Conservation (phyloP, 768 basidiomycete species). For the Xerocomus brunneocitrinus region DNA sequence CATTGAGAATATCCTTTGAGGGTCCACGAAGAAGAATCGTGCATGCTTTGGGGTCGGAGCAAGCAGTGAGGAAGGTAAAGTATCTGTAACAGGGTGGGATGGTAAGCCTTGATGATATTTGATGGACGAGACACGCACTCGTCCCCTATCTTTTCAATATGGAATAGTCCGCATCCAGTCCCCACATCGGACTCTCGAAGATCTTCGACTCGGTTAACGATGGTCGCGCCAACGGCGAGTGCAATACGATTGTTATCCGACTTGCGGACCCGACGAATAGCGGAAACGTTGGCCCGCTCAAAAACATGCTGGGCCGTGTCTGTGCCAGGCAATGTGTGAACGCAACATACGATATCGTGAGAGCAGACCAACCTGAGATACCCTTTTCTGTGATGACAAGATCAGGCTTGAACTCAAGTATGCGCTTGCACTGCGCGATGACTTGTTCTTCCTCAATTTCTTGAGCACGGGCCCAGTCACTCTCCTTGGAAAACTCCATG, state of each 20-base stretch:
- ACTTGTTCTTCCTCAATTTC: conserved; percentile 98
- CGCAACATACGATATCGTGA: not conserved
- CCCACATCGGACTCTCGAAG: conserved; percentile 90
- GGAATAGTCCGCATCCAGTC: conserved; percentile 91
- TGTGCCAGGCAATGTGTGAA: conserved; percentile 23
- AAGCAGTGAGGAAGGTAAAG: conserved; percentile 96
- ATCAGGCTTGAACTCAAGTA: conserved; percentile 93
- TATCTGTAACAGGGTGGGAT: conserved; percentile 51
- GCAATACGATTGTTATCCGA: conserved; percentile 99
- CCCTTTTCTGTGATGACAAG: conserved; percentile 97
- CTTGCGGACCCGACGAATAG: conserved; percentile 94
- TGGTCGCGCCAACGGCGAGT: conserved; percentile 90
- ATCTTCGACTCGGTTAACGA: conserved; percentile 95
- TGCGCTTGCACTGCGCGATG: conserved; percentile 74
- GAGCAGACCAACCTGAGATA: conserved; percentile 66
- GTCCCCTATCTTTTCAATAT: conserved; percentile 96
- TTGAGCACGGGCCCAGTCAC: conserved; percentile 88
- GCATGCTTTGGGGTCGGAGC: conserved; percentile 89
- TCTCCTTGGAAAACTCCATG: conserved; percentile 94
- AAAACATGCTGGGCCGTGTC: conserved; percentile 93
- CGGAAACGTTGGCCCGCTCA: conserved; percentile 83
- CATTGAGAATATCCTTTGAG: conserved; percentile 96
- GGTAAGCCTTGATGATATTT: not conserved
- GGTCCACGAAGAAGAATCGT: conserved; percentile 97
- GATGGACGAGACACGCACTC: conserved; percentile 46